Conservation (phyloP, 768 basidiomycete genomes). For the Tephrocybe sp. region DNA sequence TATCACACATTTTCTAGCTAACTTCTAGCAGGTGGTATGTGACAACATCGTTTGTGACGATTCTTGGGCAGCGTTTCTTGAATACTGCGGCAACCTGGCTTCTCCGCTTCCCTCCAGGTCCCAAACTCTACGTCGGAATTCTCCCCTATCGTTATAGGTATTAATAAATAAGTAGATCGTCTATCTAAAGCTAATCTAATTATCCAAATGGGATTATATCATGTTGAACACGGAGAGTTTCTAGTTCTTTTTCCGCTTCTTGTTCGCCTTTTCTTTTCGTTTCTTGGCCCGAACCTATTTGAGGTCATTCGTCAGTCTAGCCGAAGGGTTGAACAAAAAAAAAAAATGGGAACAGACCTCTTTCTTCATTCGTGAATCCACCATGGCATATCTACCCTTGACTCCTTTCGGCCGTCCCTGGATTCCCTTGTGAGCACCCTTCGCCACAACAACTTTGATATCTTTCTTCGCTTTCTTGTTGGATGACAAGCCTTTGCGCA, state of each 20-base stretch:
- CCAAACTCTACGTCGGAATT: background rate
- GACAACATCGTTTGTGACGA: conserved; percentile 31
- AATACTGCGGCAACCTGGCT: conserved; percentile 36
- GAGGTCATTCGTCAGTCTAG: conserved; percentile 11
- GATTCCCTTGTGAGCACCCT: conserved; percentile 83
- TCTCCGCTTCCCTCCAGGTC: conserved; percentile 5
- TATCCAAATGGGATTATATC: background rate
- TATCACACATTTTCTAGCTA: background rate
- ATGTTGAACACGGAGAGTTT: background rate
- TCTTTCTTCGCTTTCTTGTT: conserved; percentile 68
- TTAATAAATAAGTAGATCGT: too few species aligned
- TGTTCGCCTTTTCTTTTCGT: conserved; percentile 70
- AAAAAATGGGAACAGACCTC: conserved; percentile 49
- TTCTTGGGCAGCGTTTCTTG: conserved; percentile 41
- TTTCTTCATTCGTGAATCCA: conserved; percentile 91
- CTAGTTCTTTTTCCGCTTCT: conserved; percentile 47
- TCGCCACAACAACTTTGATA: conserved; percentile 88
- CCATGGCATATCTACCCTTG: conserved; percentile 94
- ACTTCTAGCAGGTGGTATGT: conserved; percentile 40
- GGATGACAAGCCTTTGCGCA: conserved; percentile 74
- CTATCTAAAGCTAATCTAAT: background rate
- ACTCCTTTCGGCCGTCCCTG: conserved; percentile 95
- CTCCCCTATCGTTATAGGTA: background rate
- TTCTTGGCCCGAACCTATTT: conserved; percentile 81
- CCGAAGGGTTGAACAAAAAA: background rate